A percentile compares a stretch with the other conserved stretches of the same genome.
Conservation (phyloP, 1,139 yeast genomes). For the Hemisphaericaspora xylofermentans region DNA sequence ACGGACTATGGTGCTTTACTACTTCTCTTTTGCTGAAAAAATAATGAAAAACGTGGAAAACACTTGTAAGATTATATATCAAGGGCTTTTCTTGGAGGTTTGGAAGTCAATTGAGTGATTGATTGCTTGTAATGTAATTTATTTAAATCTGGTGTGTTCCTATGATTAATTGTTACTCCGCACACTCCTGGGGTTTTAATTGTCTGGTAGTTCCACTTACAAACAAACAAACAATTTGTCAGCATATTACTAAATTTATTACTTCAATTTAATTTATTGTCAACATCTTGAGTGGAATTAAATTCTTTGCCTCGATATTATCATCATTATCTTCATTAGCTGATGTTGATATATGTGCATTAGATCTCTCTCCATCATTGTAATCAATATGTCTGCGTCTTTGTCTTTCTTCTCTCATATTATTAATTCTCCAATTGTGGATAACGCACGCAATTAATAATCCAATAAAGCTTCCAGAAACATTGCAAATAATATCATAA, state of each 20-base stretch:
- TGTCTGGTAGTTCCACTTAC: not conserved
- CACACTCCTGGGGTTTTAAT: no score
- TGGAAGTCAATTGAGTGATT: no score
- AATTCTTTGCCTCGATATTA: not conserved
- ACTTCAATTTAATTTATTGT: not conserved
- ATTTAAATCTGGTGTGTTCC: no score
- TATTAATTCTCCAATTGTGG: slow-evolving; percentile 13
- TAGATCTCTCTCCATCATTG: not conserved
- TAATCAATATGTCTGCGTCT: slow-evolving; percentile 6
- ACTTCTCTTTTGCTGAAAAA: no score
- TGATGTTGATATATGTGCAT: not conserved
- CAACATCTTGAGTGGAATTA: not conserved
- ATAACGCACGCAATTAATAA: slow-evolving; percentile 18
- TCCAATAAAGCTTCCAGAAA: slow-evolving; percentile 35
- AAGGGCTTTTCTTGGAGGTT: no score
- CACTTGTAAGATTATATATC: no score
- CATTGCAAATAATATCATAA: slow-evolving; percentile 46
- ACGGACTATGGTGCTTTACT: no score
- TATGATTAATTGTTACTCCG: no score
- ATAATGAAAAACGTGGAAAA: no score
- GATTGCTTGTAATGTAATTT: no score
- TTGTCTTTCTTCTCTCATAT: slow-evolving; percentile 8
- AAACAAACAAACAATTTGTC: not conserved
- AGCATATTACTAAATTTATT: not conserved
- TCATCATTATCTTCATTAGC: not conserved